Evolutionary conservation across 1,284 basidiomycete species (phyloP).

Genomic region (Volvariella surrecta): DNA sequence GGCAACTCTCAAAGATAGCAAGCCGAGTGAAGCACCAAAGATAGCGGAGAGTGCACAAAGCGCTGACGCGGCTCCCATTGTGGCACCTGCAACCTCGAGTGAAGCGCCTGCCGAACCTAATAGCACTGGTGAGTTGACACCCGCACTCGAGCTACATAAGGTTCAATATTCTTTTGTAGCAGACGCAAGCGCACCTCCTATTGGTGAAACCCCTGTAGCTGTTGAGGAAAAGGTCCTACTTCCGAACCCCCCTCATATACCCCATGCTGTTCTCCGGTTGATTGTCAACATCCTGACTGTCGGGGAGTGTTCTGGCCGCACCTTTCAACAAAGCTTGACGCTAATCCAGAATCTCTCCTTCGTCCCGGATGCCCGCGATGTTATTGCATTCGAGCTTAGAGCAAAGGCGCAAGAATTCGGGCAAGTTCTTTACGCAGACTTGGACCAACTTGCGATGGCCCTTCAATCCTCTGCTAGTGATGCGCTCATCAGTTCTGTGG

Average conservation of each 20-base stretch:
- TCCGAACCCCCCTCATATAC: conserved; percentile 73
- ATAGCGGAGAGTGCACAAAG: no score
- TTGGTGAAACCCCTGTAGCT: conserved; percentile 28
- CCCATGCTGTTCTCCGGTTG: conserved; percentile 71
- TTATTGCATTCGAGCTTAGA: conserved; percentile 82
- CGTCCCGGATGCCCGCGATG: conserved; percentile 80
- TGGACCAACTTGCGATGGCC: conserved; percentile 65
- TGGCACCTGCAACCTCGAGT: conserved; percentile 14
- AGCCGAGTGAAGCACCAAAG: conserved; percentile 8
- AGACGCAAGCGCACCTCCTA: conserved; percentile 8
- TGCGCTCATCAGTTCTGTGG: conserved; percentile 55
- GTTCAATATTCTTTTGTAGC: not conserved
- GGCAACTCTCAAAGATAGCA: conserved; percentile 47
- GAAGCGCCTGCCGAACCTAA: conserved; percentile 7
- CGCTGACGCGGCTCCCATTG: conserved; percentile 6
- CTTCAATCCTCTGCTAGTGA: conserved; percentile 51
- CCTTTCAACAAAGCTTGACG: conserved; percentile 85
- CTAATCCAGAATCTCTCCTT: conserved; percentile 87
- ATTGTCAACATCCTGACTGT: conserved; percentile 92
- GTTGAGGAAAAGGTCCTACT: conserved; percentile 59
- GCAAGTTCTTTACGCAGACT: conserved; percentile 59
- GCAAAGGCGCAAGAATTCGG: conserved; percentile 83
- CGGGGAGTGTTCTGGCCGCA: conserved; percentile 91
- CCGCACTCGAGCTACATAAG: not conserved
- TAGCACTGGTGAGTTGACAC: conserved; percentile 6